Percentiles rank a stretch among this genome's conserved stretches.
Evolutionary conservation across 2,329 filamentous ascomycete species (phyloP).

Genomic region (Apiospora kogelbergensis): DNA sequence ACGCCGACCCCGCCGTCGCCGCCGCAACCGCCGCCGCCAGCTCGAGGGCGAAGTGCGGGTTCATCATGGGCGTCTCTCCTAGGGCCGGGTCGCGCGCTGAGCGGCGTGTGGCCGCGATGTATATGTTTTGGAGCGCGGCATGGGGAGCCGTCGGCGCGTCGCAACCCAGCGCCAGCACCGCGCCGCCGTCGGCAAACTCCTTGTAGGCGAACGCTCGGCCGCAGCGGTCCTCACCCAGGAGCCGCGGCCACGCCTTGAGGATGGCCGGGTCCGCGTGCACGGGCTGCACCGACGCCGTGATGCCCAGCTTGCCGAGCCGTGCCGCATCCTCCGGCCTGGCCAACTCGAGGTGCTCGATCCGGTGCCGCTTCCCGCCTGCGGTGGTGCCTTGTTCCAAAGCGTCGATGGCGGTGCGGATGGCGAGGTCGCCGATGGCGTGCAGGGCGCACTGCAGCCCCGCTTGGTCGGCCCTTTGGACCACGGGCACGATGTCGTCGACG

Average conservation of each 20-base stretch:
- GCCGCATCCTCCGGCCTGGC: conserved; percentile 53
- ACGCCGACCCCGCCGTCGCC: conserved; percentile 42
- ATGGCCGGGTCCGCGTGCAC: conserved; percentile 63
- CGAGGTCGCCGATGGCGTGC: conserved; percentile 65
- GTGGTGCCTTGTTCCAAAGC: conserved; percentile 44
- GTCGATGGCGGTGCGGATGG: conserved; percentile 58
- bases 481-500: conserved; percentile 47
- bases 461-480: conserved; percentile 53
- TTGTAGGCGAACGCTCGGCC: conserved; percentile 62
- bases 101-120: conserved; percentile 44
- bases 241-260: conserved; percentile 57
- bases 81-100: conserved; percentile 39
- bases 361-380: conserved; percentile 47
- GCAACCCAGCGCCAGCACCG: conserved; percentile 42
- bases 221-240: conserved; percentile 55
- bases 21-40: conserved; percentile 40
- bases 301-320: conserved; percentile 56
- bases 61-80: conserved; percentile 28
- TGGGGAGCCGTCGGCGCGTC: conserved; percentile 48
- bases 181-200: conserved; percentile 53
- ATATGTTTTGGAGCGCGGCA: conserved; percentile 41
- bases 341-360: conserved; percentile 66
- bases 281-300: conserved; percentile 59
- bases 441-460: conserved; percentile 60
- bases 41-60: conserved; percentile 40